A percentile compares a stretch with the other conserved stretches of the same genome.
Evolutionary conservation across 1,284 basidiomycete species (phyloP).

Genomic region (Apiotrichum veenhuisii): DNA sequence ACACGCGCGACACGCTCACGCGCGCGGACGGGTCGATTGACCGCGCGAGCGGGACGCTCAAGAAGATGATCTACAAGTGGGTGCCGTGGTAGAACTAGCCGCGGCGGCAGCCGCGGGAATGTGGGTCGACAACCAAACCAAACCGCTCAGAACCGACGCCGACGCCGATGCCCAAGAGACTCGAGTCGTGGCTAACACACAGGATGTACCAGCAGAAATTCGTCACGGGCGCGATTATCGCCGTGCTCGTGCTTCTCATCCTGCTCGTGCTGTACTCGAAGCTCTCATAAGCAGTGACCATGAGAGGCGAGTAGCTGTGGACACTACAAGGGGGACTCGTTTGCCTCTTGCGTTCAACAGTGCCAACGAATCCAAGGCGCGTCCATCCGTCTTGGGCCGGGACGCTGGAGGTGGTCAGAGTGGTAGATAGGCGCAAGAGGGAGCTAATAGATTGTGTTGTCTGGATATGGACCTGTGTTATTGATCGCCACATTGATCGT

Average conservation of each 20-base stretch:
- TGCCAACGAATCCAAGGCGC: neutral
- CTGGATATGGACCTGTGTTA: too few species aligned
- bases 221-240: slow-evolving; percentile 50
- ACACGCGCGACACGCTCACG: slow-evolving; percentile 68
- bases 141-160: too few species aligned
- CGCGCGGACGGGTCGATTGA: slow-evolving; percentile 59
- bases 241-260: slow-evolving; percentile 49
- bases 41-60: slow-evolving; percentile 57
- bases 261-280: slow-evolving; percentile 51
- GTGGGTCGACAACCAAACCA: too few species aligned
- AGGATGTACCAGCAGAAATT: slow-evolving; percentile 53
- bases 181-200: neutral
- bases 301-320: too few species aligned
- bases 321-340: too few species aligned
- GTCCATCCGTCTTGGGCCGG: too few species aligned
- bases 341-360: too few species aligned
- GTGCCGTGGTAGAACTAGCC: neutral
- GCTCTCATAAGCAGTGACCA: slow-evolving; percentile 16
- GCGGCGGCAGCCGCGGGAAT: neutral
- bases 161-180: too few species aligned
- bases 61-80: slow-evolving; percentile 60
- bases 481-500: too few species aligned
- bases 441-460: too few species aligned
- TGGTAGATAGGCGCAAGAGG: neutral
- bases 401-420: too few species aligned